Evolutionary conservation across 2,329 filamentous ascomycete species (phyloP).

Genomic region (Pyrenochaeta sp.): DNA sequence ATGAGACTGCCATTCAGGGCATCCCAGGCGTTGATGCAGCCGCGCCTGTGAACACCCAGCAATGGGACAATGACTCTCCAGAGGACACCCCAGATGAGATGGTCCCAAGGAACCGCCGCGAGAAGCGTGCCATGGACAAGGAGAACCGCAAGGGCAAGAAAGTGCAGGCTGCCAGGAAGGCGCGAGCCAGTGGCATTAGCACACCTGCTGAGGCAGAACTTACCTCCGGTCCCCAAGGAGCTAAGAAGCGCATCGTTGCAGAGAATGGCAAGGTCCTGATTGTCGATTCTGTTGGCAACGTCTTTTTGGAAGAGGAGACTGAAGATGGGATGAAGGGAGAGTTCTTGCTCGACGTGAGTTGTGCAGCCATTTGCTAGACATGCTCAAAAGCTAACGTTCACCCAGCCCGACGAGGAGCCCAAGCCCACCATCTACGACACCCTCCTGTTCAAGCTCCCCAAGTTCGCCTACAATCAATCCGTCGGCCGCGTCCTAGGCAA

Average conservation of each 20-base stretch:
- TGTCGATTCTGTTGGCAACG: slow-evolving; percentile 89
- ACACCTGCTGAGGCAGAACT: slow-evolving; percentile 62
- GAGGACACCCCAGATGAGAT: slow-evolving; percentile 56
- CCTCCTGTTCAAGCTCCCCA: slow-evolving; percentile 78
- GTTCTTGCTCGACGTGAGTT: slow-evolving; percentile 84
- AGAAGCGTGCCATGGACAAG: slow-evolving; percentile 88
- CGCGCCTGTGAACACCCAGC: slow-evolving; percentile 31
- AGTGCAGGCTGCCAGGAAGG: slow-evolving; percentile 63
- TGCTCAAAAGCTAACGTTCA: slow-evolving; percentile 23
- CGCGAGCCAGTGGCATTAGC: slow-evolving; percentile 62
- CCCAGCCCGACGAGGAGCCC: slow-evolving; percentile 78
- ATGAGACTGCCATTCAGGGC: slow-evolving; percentile 71
- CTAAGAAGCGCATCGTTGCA: slow-evolving; percentile 86
- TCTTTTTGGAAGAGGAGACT: slow-evolving; percentile 91
- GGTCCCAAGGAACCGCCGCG: slow-evolving; percentile 76
- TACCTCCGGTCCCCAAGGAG: slow-evolving; percentile 70
- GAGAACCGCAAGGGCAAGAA: slow-evolving; percentile 73
- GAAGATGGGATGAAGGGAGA: slow-evolving; percentile 85
- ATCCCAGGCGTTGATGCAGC: slow-evolving; percentile 68
- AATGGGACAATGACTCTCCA: slow-evolving; percentile 37
- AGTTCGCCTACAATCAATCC: slow-evolving; percentile 70
- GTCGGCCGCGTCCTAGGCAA: slow-evolving; percentile 54
- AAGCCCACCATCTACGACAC: slow-evolving; percentile 83
- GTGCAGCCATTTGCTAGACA: neutral
- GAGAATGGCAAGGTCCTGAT: slow-evolving; percentile 96